phyloP scores from a whole-genome alignment of 331 rosid genomes.

The Telfairia occidentalis region DNA sequence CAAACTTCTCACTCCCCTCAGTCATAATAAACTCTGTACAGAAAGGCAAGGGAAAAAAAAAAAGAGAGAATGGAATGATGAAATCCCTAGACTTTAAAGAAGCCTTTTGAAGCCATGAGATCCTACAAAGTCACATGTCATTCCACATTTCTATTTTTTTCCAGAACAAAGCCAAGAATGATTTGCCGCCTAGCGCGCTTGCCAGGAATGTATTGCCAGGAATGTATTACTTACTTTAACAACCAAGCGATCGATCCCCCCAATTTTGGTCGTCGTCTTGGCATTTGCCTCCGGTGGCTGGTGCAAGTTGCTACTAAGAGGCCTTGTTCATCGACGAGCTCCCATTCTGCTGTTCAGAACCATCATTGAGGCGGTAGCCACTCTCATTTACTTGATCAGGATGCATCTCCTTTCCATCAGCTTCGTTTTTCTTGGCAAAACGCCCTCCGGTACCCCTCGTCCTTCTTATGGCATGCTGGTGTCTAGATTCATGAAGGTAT shows the following conservation, averaged over 20 bases:
- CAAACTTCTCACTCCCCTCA: background rate
- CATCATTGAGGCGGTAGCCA: constrained; percentile 26
- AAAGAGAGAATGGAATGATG: background rate
- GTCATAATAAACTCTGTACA: constrained; percentile 9
- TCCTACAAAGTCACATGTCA: background rate
- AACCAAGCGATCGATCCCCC: background rate
- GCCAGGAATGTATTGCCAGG: constrained; percentile 29
- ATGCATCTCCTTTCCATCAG: constrained; percentile 29
- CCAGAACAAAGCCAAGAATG: constrained; percentile 88
- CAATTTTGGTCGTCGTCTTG: background rate
- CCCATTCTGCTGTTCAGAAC: constrained; percentile 52
- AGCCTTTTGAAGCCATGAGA: background rate
- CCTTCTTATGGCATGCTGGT: constrained; percentile 95
- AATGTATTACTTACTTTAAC: background rate
- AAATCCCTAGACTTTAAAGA: background rate
- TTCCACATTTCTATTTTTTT: background rate
- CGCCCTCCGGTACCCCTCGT: constrained; percentile 90
- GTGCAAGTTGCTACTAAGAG: constrained; percentile 49
- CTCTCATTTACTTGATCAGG: constrained; percentile 35
- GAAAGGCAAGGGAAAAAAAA: background rate
- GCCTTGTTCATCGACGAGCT: constrained; percentile 41
- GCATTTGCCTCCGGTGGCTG: constrained; percentile 38
- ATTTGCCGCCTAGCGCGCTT: constrained; percentile 61
- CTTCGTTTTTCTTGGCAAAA: constrained; percentile 62
- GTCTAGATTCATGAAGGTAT: constrained; percentile 95